These are phyloP conservation scores for Fusarium pseudonygamai DNA, from an alignment of 2,329 filamentous ascomycete genomes.

Conservation along the genomic window DNA sequence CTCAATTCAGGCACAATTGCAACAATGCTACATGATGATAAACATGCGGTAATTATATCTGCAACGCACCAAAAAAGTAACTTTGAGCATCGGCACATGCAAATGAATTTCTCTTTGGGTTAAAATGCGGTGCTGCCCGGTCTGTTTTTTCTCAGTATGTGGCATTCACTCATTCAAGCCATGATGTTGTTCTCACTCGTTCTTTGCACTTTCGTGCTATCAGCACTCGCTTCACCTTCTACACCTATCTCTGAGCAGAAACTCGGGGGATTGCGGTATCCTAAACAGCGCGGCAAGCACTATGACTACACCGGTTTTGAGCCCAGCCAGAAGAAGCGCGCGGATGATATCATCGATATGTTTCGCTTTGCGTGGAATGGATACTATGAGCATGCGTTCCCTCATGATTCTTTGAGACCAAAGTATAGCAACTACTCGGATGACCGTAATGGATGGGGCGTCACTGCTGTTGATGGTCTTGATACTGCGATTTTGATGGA, in stretches of 20 bases:
- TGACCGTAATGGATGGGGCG: slow-evolving; percentile 21
- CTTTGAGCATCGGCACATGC: background rate
- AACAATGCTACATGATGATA: background rate
- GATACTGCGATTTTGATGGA: slow-evolving; percentile 24
- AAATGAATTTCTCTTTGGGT: background rate
- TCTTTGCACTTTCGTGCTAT: background rate
- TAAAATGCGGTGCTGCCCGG: background rate
- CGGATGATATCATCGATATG: slow-evolving; percentile 12
- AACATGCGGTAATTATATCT: background rate
- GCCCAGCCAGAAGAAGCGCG: slow-evolving; percentile 5
- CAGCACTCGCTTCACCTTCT: background rate
- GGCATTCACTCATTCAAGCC: background rate
- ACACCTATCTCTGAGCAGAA: background rate
- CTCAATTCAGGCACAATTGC: background rate
- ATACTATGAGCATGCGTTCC: slow-evolving; percentile 3
- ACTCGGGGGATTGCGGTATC: background rate
- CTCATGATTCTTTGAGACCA: slow-evolving; percentile 2
- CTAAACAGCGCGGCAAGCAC: background rate
- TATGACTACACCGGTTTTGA: slow-evolving; percentile 23
- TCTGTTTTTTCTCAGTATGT: background rate
- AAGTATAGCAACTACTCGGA: slow-evolving; percentile 10
- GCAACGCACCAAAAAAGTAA: background rate
- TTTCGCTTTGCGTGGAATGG: slow-evolving; percentile 22
- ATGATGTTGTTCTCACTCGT: background rate
- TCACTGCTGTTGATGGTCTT: slow-evolving; percentile 16